phyloP scores from a whole-genome alignment of 2,329 filamentous ascomycete genomes.

The Teratosphaeriaceae sp. region DNA sequence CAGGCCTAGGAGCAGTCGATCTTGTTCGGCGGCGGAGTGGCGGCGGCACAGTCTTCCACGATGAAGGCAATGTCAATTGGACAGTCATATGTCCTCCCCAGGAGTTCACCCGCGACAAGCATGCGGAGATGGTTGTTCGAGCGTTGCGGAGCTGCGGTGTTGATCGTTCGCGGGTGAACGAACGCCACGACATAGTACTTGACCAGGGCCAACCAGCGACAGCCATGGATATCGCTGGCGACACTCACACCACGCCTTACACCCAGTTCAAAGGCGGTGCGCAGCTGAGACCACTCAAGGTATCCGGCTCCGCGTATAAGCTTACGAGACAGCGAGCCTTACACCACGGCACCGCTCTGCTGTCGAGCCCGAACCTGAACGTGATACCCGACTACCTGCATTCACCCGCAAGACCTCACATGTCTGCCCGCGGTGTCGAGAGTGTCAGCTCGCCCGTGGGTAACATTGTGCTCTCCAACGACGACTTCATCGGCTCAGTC shows the following conservation, averaged over 20 bases:
- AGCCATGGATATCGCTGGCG: slow-evolving; percentile 26
- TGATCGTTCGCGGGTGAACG: slow-evolving; percentile 66
- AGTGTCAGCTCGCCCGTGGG: slow-evolving; percentile 80
- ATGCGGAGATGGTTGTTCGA: slow-evolving; percentile 89
- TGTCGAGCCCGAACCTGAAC: slow-evolving; percentile 67
- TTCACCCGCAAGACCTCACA: slow-evolving; percentile 69
- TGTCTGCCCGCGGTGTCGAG: slow-evolving; percentile 79
- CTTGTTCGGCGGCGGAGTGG: slow-evolving; percentile 82
- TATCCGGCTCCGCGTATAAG: slow-evolving; percentile 94
- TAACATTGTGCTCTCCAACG: slow-evolving; percentile 60
- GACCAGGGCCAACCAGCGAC: slow-evolving; percentile 37
- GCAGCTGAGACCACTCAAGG: slow-evolving; percentile 51
- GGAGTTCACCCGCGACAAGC: slow-evolving; percentile 73
- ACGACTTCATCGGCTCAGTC: slow-evolving; percentile 39
- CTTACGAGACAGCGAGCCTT: slow-evolving; percentile 72
- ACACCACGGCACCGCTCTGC: slow-evolving; percentile 87
- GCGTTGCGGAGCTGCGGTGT: slow-evolving; percentile 60
- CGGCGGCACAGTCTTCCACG: slow-evolving; percentile 91
- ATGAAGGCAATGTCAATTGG: slow-evolving; percentile 90
- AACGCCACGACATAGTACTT: slow-evolving; percentile 87
- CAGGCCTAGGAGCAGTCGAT: slow-evolving; percentile 39
- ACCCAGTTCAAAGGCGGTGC: slow-evolving; percentile 25
- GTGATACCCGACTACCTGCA: slow-evolving; percentile 63
- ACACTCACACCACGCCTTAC: slow-evolving; percentile 42
- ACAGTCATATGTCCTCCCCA: slow-evolving; percentile 77